Conservation (phyloP, 345 rosid species). For the Corchorus olitorius region DNA sequence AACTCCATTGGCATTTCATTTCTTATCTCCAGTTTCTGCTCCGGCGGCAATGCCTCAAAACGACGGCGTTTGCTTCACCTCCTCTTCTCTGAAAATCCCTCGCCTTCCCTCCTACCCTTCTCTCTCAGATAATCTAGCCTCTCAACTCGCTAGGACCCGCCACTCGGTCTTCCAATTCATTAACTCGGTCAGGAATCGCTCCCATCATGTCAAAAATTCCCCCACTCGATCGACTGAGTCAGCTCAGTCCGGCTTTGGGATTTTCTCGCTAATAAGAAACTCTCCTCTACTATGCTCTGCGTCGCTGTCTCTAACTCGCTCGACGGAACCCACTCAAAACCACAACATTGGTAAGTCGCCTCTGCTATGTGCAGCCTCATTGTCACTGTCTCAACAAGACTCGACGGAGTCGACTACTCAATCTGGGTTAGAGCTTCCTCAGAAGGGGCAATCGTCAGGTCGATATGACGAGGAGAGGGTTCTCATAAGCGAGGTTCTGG, state of each 20-base stretch:
- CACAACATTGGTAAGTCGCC: slow-evolving; percentile 28
- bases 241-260: slow-evolving; percentile 26
- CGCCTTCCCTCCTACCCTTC: slow-evolving; percentile 18
- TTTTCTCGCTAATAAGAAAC: slow-evolving; percentile 26
- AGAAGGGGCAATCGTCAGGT: slow-evolving; percentile 49
- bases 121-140: slow-evolving; percentile 20
- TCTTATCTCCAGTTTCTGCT: not conserved
- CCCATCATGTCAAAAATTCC: not conserved
- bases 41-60: slow-evolving; percentile 31
- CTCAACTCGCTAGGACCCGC: slow-evolving; percentile 35
- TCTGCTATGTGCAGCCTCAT: slow-evolving; percentile 53
- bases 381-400: slow-evolving; percentile 41
- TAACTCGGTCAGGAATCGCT: slow-evolving; percentile 37
- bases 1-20: not conserved
- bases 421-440: slow-evolving; percentile 40
- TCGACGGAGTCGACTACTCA: slow-evolving; percentile 38
- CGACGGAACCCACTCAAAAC: slow-evolving; percentile 13
- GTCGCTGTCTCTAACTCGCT: slow-evolving; percentile 47
- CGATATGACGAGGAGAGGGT: slow-evolving; percentile 83
- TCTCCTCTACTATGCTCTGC: slow-evolving; percentile 47
- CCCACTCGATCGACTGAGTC: not conserved
- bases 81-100: slow-evolving; percentile 39
- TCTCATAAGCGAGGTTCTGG: slow-evolving; percentile 84
- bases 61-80: slow-evolving; percentile 43
- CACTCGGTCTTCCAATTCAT: slow-evolving; percentile 35